phyloP scores from a whole-genome alignment of 441 rosid species.

The Bocquillonia castaneifolia region DNA sequence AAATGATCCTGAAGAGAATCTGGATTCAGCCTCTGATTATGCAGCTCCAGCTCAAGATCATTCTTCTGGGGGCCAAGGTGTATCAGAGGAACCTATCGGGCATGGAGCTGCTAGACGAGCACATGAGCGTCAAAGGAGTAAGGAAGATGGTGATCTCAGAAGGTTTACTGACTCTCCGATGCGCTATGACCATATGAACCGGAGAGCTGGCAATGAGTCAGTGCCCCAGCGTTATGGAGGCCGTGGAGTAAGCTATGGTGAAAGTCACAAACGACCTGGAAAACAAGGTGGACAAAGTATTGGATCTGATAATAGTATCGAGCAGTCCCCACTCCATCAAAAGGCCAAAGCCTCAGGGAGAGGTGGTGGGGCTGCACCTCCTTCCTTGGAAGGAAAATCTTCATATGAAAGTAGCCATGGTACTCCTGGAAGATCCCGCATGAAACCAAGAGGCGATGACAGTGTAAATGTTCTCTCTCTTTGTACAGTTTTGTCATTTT shows the following conservation, averaged over 20 bases:
- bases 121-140: conserved; percentile 31
- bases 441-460: conserved; percentile 52
- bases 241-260: conserved; percentile 41
- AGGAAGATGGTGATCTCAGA: conserved; percentile 38
- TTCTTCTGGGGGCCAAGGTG: conserved; percentile 37
- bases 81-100: conserved; percentile 34
- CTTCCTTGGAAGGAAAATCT: conserved; percentile 54
- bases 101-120: conserved; percentile 27
- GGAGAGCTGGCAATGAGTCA: conserved; percentile 28
- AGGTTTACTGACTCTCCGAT: conserved; percentile 39
- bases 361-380: conserved; percentile 35
- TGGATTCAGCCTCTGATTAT: conserved; percentile 32
- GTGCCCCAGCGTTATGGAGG: conserved; percentile 46
- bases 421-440: conserved; percentile 50
- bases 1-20: conserved; percentile 63
- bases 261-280: conserved; percentile 37
- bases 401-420: conserved; percentile 47
- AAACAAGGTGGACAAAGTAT: conserved; percentile 28
- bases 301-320: conserved; percentile 56
- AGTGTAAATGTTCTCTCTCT: conserved; percentile 40
- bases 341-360: conserved; percentile 43
- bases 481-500: neutral
- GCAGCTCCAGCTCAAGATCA: conserved; percentile 36
- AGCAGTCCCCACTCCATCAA: conserved; percentile 61
- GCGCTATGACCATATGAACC: conserved; percentile 34